phyloP scores from a whole-genome alignment of 2,329 filamentous ascomycete genomes.

The Fusarium tupiense region DNA sequence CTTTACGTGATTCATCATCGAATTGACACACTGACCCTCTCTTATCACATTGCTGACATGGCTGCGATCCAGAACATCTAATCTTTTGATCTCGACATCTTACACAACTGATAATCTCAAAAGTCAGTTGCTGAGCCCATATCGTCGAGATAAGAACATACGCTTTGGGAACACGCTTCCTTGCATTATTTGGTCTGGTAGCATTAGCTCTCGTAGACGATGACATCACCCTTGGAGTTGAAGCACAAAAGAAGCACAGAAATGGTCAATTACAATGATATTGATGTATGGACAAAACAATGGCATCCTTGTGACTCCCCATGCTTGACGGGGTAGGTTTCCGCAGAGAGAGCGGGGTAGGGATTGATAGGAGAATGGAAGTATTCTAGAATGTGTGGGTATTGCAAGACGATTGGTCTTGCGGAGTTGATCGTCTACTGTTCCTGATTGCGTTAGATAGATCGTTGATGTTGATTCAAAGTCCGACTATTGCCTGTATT shows the following conservation, averaged over 20 bases:
- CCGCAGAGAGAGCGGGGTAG: constrained; percentile 18
- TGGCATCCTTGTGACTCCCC: not conserved
- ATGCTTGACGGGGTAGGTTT: not conserved
- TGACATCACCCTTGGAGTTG: not conserved
- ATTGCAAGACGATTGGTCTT: constrained; percentile 2
- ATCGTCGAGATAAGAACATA: not conserved
- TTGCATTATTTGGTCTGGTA: constrained; percentile 16
- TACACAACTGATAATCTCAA: constrained; percentile 17
- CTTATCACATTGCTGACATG: constrained; percentile 32
- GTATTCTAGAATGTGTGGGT: constrained; percentile 21
- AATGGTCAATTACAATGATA: not conserved
- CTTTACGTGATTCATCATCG: constrained; percentile 27
- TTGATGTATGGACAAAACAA: constrained; percentile 3
- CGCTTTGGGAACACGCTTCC: constrained; percentile 32
- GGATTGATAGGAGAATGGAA: constrained; percentile 9
- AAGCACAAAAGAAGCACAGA: not conserved
- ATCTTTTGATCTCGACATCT: constrained; percentile 37
- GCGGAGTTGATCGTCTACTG: constrained; percentile 29
- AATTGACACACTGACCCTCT: constrained; percentile 16
- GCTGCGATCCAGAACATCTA: constrained; percentile 25
- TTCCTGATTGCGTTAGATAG: constrained; percentile 24
- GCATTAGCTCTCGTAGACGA: constrained; percentile 5
- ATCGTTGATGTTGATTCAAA: not conserved
- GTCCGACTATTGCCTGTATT: not conserved
- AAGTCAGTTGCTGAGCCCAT: not conserved